phyloP scores from a whole-genome alignment of 2,329 filamentous ascomycete genomes.

The Neofusicoccum kwambonambiense region DNA sequence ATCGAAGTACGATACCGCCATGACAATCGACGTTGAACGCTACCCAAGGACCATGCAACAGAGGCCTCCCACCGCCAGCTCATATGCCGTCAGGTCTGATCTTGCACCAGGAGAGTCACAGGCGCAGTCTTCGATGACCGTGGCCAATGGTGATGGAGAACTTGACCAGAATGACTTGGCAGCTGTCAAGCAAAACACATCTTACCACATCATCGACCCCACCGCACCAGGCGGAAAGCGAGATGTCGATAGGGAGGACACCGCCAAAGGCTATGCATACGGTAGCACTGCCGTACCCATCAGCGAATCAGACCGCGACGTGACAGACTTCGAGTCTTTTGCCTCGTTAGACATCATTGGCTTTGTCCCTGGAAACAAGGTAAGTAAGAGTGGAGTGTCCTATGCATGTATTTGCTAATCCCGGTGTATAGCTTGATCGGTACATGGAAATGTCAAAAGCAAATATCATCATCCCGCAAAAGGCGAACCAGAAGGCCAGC shows the following conservation, averaged over 20 bases:
- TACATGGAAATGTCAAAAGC: conserved; percentile 83
- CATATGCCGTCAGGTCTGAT: conserved; percentile 62
- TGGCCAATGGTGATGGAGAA: conserved; percentile 30
- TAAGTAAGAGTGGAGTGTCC: conserved; percentile 37
- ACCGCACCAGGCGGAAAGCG: conserved; percentile 73
- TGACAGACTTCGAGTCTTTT: conserved; percentile 80
- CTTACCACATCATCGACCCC: conserved; percentile 78
- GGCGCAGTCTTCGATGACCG: conserved; percentile 37
- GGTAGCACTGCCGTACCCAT: conserved; percentile 90
- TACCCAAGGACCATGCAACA: conserved; percentile 85
- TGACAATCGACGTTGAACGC: conserved; percentile 83
- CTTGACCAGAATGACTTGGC: conserved; percentile 52
- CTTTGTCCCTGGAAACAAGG: conserved; percentile 73
- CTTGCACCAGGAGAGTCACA: conserved; percentile 48
- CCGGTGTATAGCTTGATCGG: conserved; percentile 64
- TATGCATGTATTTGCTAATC: not conserved
- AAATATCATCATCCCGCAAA: conserved; percentile 74
- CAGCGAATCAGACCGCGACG: conserved; percentile 77
- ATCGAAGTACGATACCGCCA: conserved; percentile 67
- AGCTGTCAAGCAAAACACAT: conserved; percentile 71
- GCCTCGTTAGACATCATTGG: conserved; percentile 80
- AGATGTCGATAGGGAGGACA: conserved; percentile 76
- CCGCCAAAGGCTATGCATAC: conserved; percentile 94
- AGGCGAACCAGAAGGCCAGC: conserved; percentile 75
- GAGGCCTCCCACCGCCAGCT: conserved; percentile 71